phyloP scores from a whole-genome alignment of 345 rosid genomes.

The Isatis tinctoria region DNA sequence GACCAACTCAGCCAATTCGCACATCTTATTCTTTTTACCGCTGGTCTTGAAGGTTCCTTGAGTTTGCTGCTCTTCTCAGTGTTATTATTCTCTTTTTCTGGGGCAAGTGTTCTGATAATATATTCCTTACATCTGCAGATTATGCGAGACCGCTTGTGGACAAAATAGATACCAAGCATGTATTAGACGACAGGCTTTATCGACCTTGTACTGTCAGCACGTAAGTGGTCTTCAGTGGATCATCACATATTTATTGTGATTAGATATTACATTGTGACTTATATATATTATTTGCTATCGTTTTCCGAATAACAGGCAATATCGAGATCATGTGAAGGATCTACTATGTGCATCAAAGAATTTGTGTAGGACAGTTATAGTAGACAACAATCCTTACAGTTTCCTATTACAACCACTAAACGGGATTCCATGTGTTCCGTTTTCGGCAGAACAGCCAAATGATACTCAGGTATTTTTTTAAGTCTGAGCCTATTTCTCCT shows the following conservation, averaged over 20 bases:
- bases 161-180: slow-evolving; percentile 59
- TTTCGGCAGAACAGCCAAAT: slow-evolving; percentile 59
- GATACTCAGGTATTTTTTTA: slow-evolving; percentile 57
- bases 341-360: slow-evolving; percentile 60
- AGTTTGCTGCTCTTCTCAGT: background rate
- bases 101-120: background rate
- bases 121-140: slow-evolving; percentile 37
- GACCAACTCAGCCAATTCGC: slow-evolving; percentile 68
- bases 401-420: slow-evolving; percentile 83
- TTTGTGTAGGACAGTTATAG: slow-evolving; percentile 64
- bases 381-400: slow-evolving; percentile 91
- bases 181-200: slow-evolving; percentile 64
- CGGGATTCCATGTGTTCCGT: slow-evolving; percentile 89
- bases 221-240: slow-evolving; percentile 41
- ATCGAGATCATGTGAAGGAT: slow-evolving; percentile 83
- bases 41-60: slow-evolving; percentile 81
- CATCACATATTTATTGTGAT: background rate
- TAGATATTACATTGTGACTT: background rate
- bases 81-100: background rate
- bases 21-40: slow-evolving; percentile 78
- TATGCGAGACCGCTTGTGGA: slow-evolving; percentile 93
- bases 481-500: background rate
- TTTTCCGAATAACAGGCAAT: slow-evolving; percentile 40
- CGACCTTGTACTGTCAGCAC: slow-evolving; percentile 87
- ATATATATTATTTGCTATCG: background rate